Evolutionary conservation across 2,329 filamentous ascomycete species (phyloP).

Genomic region (Lojkania enalia): DNA sequence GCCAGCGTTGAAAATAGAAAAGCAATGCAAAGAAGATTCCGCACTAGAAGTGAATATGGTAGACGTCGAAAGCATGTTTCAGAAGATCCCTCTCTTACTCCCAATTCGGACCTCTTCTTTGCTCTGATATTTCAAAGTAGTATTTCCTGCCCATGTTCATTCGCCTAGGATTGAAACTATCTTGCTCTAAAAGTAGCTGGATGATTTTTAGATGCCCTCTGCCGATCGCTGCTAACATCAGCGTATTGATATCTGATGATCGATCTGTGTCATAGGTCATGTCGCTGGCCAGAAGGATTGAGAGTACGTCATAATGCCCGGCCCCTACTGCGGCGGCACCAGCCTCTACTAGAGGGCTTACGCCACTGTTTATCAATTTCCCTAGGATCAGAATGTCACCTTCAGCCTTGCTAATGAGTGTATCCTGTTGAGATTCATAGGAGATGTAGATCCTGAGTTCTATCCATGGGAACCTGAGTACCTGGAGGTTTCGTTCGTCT

Average conservation of each 20-base stretch:
- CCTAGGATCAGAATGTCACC: background rate
- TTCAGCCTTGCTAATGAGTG: background rate
- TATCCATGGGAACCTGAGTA: background rate
- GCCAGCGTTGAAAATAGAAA: too few relatives aligned
- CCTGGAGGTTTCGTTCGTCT: constrained; percentile 21
- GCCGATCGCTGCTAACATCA: background rate
- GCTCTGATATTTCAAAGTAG: background rate
- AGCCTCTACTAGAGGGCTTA: background rate
- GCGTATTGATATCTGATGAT: background rate
- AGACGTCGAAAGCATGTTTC: background rate
- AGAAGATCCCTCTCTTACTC: background rate
- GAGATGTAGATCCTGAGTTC: background rate
- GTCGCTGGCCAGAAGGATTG: background rate
- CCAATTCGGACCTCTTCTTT: background rate
- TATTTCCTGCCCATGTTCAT: background rate
- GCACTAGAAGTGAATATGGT: too few relatives aligned
- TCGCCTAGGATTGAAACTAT: background rate
- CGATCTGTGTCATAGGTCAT: background rate
- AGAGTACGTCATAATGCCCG: background rate
- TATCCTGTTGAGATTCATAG: background rate
- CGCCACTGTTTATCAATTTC: background rate
- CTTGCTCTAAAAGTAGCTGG: background rate
- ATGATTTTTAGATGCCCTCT: background rate
- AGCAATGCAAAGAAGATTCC: too few relatives aligned
- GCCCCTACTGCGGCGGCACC: background rate